Percentiles rank a stretch among this genome's conserved stretches.
Conservation (phyloP, 2,329 filamentous ascomycete genomes). For the Cytospora piceicola region DNA sequence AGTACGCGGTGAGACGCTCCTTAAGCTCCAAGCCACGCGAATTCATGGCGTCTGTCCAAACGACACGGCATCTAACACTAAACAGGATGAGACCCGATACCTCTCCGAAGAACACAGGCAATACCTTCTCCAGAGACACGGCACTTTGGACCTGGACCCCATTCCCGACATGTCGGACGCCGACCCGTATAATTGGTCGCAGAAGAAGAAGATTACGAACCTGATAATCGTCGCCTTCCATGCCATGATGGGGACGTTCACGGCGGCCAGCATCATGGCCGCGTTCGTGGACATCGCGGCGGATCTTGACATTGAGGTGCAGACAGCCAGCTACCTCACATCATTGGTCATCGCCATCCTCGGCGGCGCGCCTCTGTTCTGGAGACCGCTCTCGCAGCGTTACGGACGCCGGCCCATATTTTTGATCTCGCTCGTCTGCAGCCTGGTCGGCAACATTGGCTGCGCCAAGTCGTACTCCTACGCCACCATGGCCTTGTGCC, state of each 20-base stretch:
- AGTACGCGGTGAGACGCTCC: constrained; percentile 12
- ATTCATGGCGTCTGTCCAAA: neutral
- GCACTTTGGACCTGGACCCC: constrained; percentile 57
- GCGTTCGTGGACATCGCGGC: constrained; percentile 57
- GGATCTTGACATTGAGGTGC: constrained; percentile 53
- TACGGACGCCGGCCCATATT: constrained; percentile 58
- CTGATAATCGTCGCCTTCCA: constrained; percentile 60
- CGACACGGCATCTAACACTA: neutral
- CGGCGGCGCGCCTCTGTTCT: constrained; percentile 58
- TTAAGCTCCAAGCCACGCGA: no score
- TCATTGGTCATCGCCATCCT: constrained; percentile 59
- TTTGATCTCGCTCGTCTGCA: constrained; percentile 52
- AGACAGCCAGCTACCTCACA: constrained; percentile 56
- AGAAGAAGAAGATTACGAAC: constrained; percentile 58
- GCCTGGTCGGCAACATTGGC: constrained; percentile 55
- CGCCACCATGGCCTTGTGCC: constrained; percentile 52
- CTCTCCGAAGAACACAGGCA: constrained; percentile 50
- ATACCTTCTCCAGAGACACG: constrained; percentile 56
- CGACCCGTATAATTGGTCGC: constrained; percentile 61
- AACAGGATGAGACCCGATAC: constrained; percentile 23
- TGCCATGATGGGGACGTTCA: constrained; percentile 43
- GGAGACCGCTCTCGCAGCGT: constrained; percentile 57
- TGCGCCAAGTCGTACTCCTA: constrained; percentile 55
- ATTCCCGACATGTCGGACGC: constrained; percentile 53
- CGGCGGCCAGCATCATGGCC: constrained; percentile 49